Base-by-base conservation (phyloP, 768 basidiomycete genomes). In the Tylopilus rubrobrunneus region DNA sequence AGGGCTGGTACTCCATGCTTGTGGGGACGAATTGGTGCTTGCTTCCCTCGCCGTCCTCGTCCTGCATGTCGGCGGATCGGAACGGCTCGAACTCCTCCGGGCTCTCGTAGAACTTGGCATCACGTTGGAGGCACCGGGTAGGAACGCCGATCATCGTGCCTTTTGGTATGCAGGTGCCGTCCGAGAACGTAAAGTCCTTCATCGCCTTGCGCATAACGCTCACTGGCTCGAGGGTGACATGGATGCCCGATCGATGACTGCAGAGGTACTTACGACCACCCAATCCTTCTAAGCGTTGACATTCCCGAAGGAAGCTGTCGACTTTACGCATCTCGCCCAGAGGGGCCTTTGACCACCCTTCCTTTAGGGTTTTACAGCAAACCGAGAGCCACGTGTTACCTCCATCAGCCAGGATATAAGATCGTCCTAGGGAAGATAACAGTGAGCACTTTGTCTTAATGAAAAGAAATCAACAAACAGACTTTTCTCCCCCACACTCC, bases 301-400 rank as follows among this genome's bases (percentile, higher is more conserved):
- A 40, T 31, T 53, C 47, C 45, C 66, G 72, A 33, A 77, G 39
- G 45, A 78, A 76, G 49, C 73, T 77, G 49, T 78, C 75, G 9
- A 76, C 39, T 54, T 69, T 71, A 56, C 55, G 67, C 64, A 73
- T 65, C 40, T 68, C 66, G 7, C 21, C 57, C 34, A 75, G 28
- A 7, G 63, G 55, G 0, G 44, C 54, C 42, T 69, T 71, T 1
- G 59, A 59, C 65, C 67, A 73, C 19, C 62, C 72, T 1, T 74
- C 65, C 7, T 61, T 31, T 1, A 54, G 14, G 27, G 14, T n/a
- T 53, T 49, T 5, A 51, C 27, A 5, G 40, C 43, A 12, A 33
- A 33, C 25, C 23, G 29, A 31, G 29, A 31, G 10, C 10, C 33
- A 1, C 33, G 31, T 17, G 5, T 48, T 19, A 28, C 49, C 7